Conservation (phyloP, 306 rosid species). For the Rosa chinensis region DNA sequence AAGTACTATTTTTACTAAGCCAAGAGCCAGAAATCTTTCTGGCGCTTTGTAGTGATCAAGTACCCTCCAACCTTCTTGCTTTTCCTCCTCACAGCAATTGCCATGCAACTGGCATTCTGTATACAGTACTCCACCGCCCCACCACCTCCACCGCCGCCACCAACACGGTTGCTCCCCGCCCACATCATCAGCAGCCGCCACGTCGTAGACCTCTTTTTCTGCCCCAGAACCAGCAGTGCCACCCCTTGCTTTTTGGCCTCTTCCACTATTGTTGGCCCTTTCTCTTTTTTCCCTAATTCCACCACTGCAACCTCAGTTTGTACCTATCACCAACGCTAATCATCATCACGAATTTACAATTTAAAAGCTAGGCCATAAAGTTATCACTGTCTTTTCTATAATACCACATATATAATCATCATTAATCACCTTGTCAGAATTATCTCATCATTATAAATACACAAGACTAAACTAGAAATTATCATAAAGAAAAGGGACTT, state of each 20-base stretch:
- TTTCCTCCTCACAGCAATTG: slow-evolving; percentile 88
- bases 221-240: slow-evolving; percentile 75
- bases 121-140: slow-evolving; percentile 82
- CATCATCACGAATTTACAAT: not conserved
- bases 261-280: slow-evolving; percentile 80
- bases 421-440: not conserved
- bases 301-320: slow-evolving; percentile 66
- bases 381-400: not conserved
- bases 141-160: slow-evolving; percentile 5
- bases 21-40: slow-evolving; percentile 96
- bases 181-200: slow-evolving; percentile 93
- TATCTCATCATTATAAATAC: not conserved
- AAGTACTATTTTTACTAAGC: slow-evolving; percentile 37
- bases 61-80: slow-evolving; percentile 82
- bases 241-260: slow-evolving; percentile 80
- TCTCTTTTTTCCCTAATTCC: slow-evolving; percentile 64
- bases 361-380: not conserved
- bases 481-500: not conserved
- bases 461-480: slow-evolving; percentile 5
- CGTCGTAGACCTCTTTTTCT: slow-evolving; percentile 79
- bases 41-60: slow-evolving; percentile 92
- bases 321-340: slow-evolving; percentile 34
- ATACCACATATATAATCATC: not conserved
- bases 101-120: slow-evolving; percentile 91
- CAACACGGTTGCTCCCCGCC: slow-evolving; percentile 47